Conservation (phyloP, 2,329 filamentous ascomycete genomes). For the Penicillium sp. region DNA sequence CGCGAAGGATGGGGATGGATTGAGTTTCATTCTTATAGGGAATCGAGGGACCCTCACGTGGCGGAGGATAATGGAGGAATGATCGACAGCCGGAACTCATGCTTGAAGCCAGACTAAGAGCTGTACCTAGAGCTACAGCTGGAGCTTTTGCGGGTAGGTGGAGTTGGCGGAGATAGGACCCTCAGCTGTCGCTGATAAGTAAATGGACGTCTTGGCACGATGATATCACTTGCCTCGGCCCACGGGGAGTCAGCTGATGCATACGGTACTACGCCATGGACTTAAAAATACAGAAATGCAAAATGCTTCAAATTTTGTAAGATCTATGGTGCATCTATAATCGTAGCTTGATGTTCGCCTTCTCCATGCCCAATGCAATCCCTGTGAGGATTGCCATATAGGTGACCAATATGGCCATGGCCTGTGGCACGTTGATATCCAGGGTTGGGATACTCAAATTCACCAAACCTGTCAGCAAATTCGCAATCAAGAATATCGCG, state of each 20-base stretch:
- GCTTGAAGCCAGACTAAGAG: not conserved
- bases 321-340: constrained; percentile 18
- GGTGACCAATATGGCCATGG: constrained; percentile 74
- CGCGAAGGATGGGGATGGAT: constrained; percentile 72
- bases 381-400: constrained; percentile 72
- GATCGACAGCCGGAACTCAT: constrained; percentile 27
- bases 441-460: constrained; percentile 87
- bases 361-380: constrained; percentile 58
- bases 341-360: constrained; percentile 40
- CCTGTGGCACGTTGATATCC: constrained; percentile 64
- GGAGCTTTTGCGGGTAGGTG: not conserved
- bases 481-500: constrained; percentile 82
- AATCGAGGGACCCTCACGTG: constrained; percentile 44
- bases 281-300: no score
- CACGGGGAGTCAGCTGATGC: constrained; percentile 15
- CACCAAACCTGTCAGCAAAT: constrained; percentile 84
- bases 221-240: constrained; percentile 23
- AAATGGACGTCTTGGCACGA: not conserved
- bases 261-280: no score
- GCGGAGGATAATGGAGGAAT: constrained; percentile 44
- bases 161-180: constrained; percentile 9
- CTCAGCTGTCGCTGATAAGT: not conserved
- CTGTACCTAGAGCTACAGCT: not conserved
- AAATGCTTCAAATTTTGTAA: not conserved
- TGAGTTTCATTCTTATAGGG: constrained; percentile 56